phyloP scores from a whole-genome alignment of 2,329 filamentous ascomycete genomes.

The Chrysosporium keratinophilum region DNA sequence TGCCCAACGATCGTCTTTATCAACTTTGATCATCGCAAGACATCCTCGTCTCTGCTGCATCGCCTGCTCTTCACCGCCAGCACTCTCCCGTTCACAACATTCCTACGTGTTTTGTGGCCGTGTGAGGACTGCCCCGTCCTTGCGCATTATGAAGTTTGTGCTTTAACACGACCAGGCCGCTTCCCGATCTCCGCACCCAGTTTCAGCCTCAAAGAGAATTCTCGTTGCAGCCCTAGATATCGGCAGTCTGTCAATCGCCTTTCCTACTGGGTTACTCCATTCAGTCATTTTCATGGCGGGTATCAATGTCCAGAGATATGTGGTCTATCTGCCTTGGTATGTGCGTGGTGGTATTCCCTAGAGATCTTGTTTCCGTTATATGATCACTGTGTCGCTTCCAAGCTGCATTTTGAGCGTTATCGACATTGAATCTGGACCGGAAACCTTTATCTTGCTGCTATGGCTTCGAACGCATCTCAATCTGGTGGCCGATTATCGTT shows the following conservation, averaged over 20 bases:
- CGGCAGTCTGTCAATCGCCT: slow-evolving; percentile 18
- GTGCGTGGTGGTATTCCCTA: slow-evolving; percentile 35
- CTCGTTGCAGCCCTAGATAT: neutral
- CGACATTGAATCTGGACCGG: neutral
- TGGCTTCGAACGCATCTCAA: slow-evolving; percentile 20
- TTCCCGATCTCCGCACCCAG: neutral
- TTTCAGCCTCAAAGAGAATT: slow-evolving; percentile 8
- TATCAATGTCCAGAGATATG: slow-evolving; percentile 36
- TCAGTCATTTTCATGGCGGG: slow-evolving; percentile 32
- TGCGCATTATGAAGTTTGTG: neutral
- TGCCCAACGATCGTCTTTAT: slow-evolving; percentile 4
- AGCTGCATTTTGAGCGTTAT: slow-evolving; percentile 17
- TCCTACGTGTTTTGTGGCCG: neutral
- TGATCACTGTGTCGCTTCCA: slow-evolving; percentile 17
- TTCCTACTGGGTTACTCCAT: slow-evolving; percentile 17
- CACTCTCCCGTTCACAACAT: neutral
- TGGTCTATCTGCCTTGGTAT: slow-evolving; percentile 35
- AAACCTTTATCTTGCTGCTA: neutral
- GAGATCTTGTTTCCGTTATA: slow-evolving; percentile 29
- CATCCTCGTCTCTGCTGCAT: slow-evolving; percentile 1
- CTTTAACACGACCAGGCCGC: neutral
- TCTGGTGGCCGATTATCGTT: slow-evolving; percentile 49
- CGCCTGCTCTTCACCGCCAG: neutral
- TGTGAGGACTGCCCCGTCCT: neutral
- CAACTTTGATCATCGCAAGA: slow-evolving; percentile 6